Percentiles rank a stretch among this genome's conserved stretches.
Evolutionary conservation across 1,284 basidiomycete genomes (phyloP).

Genomic region (Trichosporon asahii): DNA sequence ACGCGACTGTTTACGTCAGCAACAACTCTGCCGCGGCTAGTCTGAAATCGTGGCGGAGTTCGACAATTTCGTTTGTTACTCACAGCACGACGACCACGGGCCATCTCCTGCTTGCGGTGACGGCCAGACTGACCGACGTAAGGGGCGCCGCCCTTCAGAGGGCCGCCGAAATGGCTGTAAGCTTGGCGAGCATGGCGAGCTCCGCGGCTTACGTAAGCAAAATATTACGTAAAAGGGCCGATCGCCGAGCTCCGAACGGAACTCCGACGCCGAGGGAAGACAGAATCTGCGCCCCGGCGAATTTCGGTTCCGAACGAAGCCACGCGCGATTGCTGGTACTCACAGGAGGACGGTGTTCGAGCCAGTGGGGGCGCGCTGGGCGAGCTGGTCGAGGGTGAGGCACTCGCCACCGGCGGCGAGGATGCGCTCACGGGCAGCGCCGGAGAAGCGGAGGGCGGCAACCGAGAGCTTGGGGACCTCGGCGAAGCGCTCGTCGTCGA

Average conservation of each 20-base stretch:
- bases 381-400: slow-evolving; percentile 95
- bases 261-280: no score
- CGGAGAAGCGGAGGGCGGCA: slow-evolving; percentile 93
- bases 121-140: slow-evolving; percentile 90
- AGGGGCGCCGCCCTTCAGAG: slow-evolving; percentile 46
- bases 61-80: neutral
- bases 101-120: slow-evolving; percentile 79
- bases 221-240: no score
- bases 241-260: no score
- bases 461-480: slow-evolving; percentile 88
- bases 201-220: slow-evolving; percentile 54
- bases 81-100: slow-evolving; percentile 71
- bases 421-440: slow-evolving; percentile 89
- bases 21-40: neutral
- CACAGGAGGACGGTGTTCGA: slow-evolving; percentile 80
- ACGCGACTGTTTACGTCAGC: slow-evolving; percentile 26
- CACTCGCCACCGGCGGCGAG: slow-evolving; percentile 91
- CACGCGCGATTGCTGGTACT: no score
- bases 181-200: slow-evolving; percentile 90
- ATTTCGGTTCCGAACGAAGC: no score
- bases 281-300: no score
- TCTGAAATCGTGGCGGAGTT: slow-evolving; percentile 53
- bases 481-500: slow-evolving; percentile 88
- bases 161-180: slow-evolving; percentile 85
- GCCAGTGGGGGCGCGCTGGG: slow-evolving; percentile 87